phyloP scores from a whole-genome alignment of 2,329 filamentous ascomycete species.

The Cephalotrichum gorgonifer region DNA sequence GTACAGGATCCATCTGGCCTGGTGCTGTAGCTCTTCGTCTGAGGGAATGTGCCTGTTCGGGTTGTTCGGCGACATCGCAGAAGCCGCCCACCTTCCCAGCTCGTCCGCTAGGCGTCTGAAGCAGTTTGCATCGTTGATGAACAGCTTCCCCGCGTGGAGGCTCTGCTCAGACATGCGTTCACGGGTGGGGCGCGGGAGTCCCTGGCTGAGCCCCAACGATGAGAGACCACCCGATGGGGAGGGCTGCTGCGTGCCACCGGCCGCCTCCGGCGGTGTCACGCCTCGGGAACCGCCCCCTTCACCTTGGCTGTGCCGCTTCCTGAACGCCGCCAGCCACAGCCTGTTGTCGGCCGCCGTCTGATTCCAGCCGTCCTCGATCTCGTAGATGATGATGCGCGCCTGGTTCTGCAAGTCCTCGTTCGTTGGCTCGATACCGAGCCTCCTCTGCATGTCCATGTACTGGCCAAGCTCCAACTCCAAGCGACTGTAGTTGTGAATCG shows the following conservation, averaged over 20 bases:
- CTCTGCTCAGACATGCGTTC: too few relatives aligned
- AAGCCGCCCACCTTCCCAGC: slow-evolving; percentile 39
- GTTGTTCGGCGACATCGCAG: slow-evolving; percentile 48
- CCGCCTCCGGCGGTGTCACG: neutral
- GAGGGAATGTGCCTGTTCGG: slow-evolving; percentile 47
- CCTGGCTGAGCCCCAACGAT: neutral
- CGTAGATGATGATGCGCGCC: slow-evolving; percentile 52
- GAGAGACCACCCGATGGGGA: neutral
- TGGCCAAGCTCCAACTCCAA: slow-evolving; percentile 46
- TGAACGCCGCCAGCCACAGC: slow-evolving; percentile 43
- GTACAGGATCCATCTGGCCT: slow-evolving; percentile 52
- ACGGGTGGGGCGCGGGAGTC: neutral
- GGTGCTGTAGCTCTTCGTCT: slow-evolving; percentile 53
- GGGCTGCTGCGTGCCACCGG: neutral
- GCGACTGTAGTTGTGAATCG: slow-evolving; percentile 46
- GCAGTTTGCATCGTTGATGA: slow-evolving; percentile 51
- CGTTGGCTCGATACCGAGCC: slow-evolving; percentile 34
- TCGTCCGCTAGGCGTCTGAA: slow-evolving; percentile 45
- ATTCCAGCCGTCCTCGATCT: slow-evolving; percentile 53
- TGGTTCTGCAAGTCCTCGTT: slow-evolving; percentile 45
- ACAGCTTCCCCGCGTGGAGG: slow-evolving; percentile 19
- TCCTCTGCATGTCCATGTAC: slow-evolving; percentile 34
- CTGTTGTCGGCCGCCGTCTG: slow-evolving; percentile 50
- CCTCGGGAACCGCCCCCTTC: neutral
- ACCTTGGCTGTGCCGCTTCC: slow-evolving; percentile 26